These are phyloP conservation scores for Bassia scoparia DNA, from an alignment of 148 eudicot species.

Conservation along the genomic window DNA sequence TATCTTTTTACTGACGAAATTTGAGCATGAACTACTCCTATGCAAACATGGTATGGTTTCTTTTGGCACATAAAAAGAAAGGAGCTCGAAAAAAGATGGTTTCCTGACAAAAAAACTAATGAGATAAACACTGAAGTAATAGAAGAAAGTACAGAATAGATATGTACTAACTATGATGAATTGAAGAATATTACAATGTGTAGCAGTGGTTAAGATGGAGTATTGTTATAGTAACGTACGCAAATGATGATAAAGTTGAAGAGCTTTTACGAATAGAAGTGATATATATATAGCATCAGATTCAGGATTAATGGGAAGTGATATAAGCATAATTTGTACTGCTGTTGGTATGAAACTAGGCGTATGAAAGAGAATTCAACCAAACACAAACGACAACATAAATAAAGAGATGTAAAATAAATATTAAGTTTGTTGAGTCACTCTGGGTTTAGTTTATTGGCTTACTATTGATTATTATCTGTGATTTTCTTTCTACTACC, in stretches of 20 bases:
- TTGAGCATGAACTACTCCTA: no score
- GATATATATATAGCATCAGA: no score
- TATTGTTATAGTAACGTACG: constrained; percentile 9
- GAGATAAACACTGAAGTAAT: no score
- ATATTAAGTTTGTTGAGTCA: neutral
- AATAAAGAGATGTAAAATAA: constrained; percentile 9
- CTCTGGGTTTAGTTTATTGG: neutral
- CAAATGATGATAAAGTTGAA: constrained; percentile 21
- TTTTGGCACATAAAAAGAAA: no score
- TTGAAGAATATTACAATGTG: no score
- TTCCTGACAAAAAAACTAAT: no score
- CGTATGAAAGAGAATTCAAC: constrained; percentile 16
- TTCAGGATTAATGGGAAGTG: constrained; percentile 1
- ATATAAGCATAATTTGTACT: constrained; percentile 26
- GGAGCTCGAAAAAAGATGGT: no score
- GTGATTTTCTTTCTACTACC: no score
- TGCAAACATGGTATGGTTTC: no score
- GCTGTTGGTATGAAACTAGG: neutral
- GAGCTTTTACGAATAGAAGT: constrained; percentile 1
- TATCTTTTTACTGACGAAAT: no score
- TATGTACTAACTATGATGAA: no score
- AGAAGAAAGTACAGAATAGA: no score
- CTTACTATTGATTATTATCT: neutral
- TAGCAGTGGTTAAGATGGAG: neutral
- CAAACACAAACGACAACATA: constrained; percentile 13